Evolutionary conservation across 352 stramenopile genomes (phyloP).

Genomic region (Phytophthora boehmeriae): DNA sequence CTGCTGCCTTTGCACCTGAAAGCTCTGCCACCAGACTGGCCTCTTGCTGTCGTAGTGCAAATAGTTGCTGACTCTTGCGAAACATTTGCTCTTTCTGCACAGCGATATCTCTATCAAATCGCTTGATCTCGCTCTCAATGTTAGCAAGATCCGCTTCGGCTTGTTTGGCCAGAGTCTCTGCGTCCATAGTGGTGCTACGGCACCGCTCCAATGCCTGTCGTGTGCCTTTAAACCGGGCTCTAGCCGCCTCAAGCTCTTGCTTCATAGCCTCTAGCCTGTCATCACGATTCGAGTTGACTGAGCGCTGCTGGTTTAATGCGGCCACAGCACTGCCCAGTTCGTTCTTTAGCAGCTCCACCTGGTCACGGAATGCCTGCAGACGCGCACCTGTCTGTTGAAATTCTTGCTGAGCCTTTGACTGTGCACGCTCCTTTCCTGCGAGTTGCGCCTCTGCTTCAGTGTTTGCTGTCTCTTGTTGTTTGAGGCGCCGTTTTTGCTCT

Average conservation of each 20-base stretch:
- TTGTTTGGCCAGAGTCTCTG: slow-evolving; percentile 84
- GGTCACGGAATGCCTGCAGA: slow-evolving; percentile 87
- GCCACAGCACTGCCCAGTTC: slow-evolving; percentile 89
- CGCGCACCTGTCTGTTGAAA: slow-evolving; percentile 57
- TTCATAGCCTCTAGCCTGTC: slow-evolving; percentile 83
- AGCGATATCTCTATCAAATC: slow-evolving; percentile 79
- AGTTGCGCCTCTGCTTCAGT: slow-evolving; percentile 77
- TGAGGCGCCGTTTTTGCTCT: slow-evolving; percentile 81
- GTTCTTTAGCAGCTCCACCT: slow-evolving; percentile 93
- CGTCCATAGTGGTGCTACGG: slow-evolving; percentile 75
- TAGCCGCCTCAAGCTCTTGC: slow-evolving; percentile 67
- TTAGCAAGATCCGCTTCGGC: slow-evolving; percentile 77
- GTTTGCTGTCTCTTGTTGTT: slow-evolving; percentile 89
- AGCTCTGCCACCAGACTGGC: slow-evolving; percentile 92
- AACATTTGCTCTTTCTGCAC: slow-evolving; percentile 94
- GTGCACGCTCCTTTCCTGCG: slow-evolving; percentile 67
- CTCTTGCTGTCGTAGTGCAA: slow-evolving; percentile 88
- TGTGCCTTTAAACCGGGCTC: slow-evolving; percentile 79
- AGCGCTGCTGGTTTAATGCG: slow-evolving; percentile 80
- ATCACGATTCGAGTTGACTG: slow-evolving; percentile 75
- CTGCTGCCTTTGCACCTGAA: slow-evolving; percentile 85
- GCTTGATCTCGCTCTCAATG: slow-evolving; percentile 68
- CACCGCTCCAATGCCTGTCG: slow-evolving; percentile 81
- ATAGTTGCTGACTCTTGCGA: slow-evolving; percentile 89
- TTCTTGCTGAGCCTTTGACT: slow-evolving; percentile 76